phyloP scores from a whole-genome alignment of 306 rosid species.

The Nissolia schottii region DNA sequence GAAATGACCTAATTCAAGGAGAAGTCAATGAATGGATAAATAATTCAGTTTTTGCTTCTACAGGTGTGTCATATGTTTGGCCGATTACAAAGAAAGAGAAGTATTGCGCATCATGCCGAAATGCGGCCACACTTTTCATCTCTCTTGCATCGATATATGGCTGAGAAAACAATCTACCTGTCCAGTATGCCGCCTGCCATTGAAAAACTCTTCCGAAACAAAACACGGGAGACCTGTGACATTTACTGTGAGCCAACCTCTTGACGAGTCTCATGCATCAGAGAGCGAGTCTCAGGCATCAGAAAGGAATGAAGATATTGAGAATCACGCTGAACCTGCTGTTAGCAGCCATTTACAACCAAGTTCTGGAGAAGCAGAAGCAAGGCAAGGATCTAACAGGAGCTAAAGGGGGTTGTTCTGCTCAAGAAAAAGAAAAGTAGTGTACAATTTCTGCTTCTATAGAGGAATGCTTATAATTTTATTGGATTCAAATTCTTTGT shows the following conservation, averaged over 20 bases:
- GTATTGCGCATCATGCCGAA: conserved; percentile 86
- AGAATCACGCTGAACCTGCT: conserved; percentile 32
- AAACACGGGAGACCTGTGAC: conserved; percentile 63
- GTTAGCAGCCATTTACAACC: conserved; percentile 19
- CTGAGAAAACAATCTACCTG: conserved; percentile 87
- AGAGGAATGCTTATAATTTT: conserved; percentile 27
- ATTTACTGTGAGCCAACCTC: conserved; percentile 40
- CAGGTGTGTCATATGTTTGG: conserved; percentile 93
- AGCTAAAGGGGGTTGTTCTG: conserved; percentile 11
- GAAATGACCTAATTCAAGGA: not conserved
- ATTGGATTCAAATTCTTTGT: conserved; percentile 37
- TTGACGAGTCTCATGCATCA: conserved; percentile 49
- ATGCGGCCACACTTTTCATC: conserved; percentile 91
- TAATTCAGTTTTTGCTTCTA: conserved; percentile 22
- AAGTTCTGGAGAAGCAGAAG: conserved; percentile 45
- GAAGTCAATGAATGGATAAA: not conserved
- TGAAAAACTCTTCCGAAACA: conserved; percentile 55
- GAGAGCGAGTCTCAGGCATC: conserved; percentile 47
- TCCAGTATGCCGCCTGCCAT: conserved; percentile 86
- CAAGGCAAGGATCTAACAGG: conserved; percentile 36
- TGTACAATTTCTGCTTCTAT: conserved; percentile 19
- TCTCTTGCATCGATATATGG: conserved; percentile 89
- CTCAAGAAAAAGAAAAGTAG: conserved; percentile 5
- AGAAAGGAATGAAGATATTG: conserved; percentile 28
- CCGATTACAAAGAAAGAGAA: conserved; percentile 87